A percentile compares a stretch with the other conserved stretches of the same genome.
Evolutionary conservation across 1,284 basidiomycete genomes (phyloP).

Genomic region (Gomphus sp.): DNA sequence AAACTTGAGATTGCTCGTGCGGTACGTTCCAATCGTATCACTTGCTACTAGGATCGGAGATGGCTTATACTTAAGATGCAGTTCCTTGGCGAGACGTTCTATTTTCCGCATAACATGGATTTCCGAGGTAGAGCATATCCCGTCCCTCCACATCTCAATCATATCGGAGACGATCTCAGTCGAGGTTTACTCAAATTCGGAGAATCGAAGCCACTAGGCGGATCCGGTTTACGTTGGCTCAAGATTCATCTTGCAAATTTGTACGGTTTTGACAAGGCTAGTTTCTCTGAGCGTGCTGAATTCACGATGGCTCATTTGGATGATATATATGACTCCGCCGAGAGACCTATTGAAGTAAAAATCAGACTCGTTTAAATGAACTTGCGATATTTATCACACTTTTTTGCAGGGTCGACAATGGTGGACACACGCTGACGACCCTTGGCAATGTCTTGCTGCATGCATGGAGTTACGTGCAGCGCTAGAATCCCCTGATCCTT

Average conservation of each 20-base stretch:
- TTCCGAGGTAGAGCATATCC: conserved; percentile 98
- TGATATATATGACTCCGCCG: conserved; percentile 79
- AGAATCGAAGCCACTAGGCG: conserved; percentile 73
- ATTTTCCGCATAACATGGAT: conserved; percentile 95
- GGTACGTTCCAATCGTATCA: conserved; percentile 34
- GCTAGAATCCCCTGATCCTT: conserved; percentile 67
- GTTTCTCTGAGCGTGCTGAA: conserved; percentile 80
- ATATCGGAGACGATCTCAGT: conserved; percentile 93
- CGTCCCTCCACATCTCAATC: conserved; percentile 91
- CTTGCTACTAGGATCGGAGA: background rate
- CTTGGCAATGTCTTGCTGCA: conserved; percentile 93
- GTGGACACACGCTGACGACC: conserved; percentile 93
- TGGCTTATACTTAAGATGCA: conserved; percentile 19
- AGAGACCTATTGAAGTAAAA: conserved; percentile 71
- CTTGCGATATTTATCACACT: background rate
- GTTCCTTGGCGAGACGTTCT: conserved; percentile 85
- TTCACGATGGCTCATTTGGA: conserved; percentile 72
- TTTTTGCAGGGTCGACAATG: conserved; percentile 49
- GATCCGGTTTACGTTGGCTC: conserved; percentile 75
- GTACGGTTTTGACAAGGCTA: conserved; percentile 93
- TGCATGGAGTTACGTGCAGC: conserved; percentile 85
- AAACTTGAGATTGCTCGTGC: conserved; percentile 95
- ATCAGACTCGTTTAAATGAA: background rate
- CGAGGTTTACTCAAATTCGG: conserved; percentile 86
- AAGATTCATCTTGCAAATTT: conserved; percentile 93